Conservation (phyloP, 164 flowering plant genomes). For the Paratinospora sagittata region DNA sequence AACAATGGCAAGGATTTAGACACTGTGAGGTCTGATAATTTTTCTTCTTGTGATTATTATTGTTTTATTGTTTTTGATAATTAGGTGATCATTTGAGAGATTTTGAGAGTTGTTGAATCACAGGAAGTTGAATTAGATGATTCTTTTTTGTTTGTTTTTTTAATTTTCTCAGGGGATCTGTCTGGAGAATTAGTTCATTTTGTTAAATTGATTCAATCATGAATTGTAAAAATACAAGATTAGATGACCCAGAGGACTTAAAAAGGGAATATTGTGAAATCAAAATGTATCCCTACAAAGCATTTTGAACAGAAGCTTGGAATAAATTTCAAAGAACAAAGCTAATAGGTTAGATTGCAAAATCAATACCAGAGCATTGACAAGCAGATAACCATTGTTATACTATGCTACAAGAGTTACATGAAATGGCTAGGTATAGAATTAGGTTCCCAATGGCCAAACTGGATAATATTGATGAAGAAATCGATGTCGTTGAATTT, state of each 20-base stretch:
- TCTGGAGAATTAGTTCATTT: too few species aligned
- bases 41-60: neutral
- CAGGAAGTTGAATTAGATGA: neutral
- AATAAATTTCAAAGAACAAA: neutral
- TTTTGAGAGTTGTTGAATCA: neutral
- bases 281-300: neutral
- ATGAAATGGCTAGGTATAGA: neutral
- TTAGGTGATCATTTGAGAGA: neutral
- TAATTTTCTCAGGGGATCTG: too few species aligned
- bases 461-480: neutral
- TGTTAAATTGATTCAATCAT: too few species aligned
- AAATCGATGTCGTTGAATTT: neutral
- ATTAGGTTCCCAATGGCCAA: neutral
- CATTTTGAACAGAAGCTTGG: neutral
- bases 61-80: neutral
- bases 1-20: slow-evolving; percentile 97
- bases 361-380: too few species aligned
- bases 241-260: neutral
- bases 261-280: neutral
- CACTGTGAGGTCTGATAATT: slow-evolving; percentile 56
- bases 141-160: neutral
- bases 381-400: too few species aligned
- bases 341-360: too few species aligned
- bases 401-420: neutral
- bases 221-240: too few species aligned